These are phyloP conservation scores for Filosporella fistucella DNA, from an alignment of 495 filamentous ascomycete genomes.

Conservation along the genomic window DNA sequence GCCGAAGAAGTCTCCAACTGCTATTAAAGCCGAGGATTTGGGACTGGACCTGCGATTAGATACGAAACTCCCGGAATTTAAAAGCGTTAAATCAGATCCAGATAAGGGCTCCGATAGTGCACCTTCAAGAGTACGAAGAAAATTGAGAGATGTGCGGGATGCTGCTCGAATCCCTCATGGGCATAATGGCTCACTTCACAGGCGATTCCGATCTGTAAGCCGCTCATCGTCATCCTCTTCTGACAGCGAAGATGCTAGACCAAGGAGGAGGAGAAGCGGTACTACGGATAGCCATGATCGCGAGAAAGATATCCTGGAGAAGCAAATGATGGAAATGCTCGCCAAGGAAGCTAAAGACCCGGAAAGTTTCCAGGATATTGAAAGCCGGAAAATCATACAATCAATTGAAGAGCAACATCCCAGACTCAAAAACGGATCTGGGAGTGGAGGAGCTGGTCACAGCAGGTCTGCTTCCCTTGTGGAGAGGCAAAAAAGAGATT, in stretches of 20 bases:
- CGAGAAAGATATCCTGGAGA: constrained; percentile 54
- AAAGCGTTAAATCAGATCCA: constrained; percentile 16
- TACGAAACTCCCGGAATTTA: constrained; percentile 26
- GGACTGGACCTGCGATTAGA: constrained; percentile 17
- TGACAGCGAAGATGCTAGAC: constrained; percentile 13
- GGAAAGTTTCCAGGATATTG: not conserved
- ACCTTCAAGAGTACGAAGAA: constrained; percentile 36
- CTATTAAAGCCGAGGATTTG: constrained; percentile 2
- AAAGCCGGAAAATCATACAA: not conserved
- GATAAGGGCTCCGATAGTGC: constrained; percentile 18
- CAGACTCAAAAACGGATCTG: not conserved
- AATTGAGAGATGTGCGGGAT: constrained; percentile 33
- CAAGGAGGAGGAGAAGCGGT: constrained; percentile 14
- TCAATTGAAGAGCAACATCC: constrained; percentile 10
- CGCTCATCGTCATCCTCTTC: constrained; percentile 23
- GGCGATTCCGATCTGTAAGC: constrained; percentile 23
- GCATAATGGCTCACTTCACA: constrained; percentile 25
- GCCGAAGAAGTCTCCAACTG: constrained; percentile 4
- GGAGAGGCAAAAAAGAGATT: constrained; percentile 4
- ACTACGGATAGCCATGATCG: constrained; percentile 26
- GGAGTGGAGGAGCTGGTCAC: constrained; percentile 6
- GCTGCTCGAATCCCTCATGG: constrained; percentile 41
- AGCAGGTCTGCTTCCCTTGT: constrained; percentile 16
- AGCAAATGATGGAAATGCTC: constrained; percentile 64
- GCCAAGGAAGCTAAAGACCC: constrained; percentile 43